Evolutionary conservation across 176 grass and related monocot species (phyloP).

Genomic region (Oryza meyeriana): DNA sequence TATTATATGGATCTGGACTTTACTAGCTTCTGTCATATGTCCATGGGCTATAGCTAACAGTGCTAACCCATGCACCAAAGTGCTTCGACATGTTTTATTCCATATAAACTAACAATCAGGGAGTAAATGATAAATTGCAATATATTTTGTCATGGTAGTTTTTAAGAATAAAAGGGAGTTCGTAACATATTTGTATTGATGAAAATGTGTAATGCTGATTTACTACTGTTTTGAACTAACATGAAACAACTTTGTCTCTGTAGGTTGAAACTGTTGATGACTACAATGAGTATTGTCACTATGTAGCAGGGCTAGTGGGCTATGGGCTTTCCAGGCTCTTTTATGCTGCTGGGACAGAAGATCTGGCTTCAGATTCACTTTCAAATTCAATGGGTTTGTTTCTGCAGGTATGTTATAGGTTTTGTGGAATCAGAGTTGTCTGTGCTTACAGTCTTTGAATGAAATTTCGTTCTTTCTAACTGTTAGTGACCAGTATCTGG

Average conservation of each 20-base stretch:
- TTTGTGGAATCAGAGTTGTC: neutral
- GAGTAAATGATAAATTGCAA: neutral
- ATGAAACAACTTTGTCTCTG: slow-evolving; percentile 10
- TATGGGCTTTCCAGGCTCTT: slow-evolving; percentile 96
- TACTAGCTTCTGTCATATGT: slow-evolving; percentile 10
- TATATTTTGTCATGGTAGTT: neutral
- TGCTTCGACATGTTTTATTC: slow-evolving; percentile 8
- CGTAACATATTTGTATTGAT: neutral
- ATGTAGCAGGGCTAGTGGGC: slow-evolving; percentile 93
- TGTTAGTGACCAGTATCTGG: slow-evolving; percentile 16
- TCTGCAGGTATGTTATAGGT: slow-evolving; percentile 65
- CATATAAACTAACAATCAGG: neutral
- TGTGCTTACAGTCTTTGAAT: neutral
- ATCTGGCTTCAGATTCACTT: slow-evolving; percentile 71
- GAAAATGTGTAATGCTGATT: slow-evolving; percentile 1
- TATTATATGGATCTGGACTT: slow-evolving; percentile 7
- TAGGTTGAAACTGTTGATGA: slow-evolving; percentile 87
- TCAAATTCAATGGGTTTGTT: slow-evolving; percentile 98
- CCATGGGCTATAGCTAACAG: neutral
- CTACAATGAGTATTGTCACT: slow-evolving; percentile 98
- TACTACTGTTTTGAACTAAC: slow-evolving; percentile 21
- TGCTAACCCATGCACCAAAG: too few species aligned
- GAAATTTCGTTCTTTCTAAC: neutral
- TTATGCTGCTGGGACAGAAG: slow-evolving; percentile 69
- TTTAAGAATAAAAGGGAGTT: neutral